Evolutionary conservation across 1,284 basidiomycete species (phyloP), one percentile per base, ranked within the genome.

Genomic region (Malassezia sp.): DNA sequence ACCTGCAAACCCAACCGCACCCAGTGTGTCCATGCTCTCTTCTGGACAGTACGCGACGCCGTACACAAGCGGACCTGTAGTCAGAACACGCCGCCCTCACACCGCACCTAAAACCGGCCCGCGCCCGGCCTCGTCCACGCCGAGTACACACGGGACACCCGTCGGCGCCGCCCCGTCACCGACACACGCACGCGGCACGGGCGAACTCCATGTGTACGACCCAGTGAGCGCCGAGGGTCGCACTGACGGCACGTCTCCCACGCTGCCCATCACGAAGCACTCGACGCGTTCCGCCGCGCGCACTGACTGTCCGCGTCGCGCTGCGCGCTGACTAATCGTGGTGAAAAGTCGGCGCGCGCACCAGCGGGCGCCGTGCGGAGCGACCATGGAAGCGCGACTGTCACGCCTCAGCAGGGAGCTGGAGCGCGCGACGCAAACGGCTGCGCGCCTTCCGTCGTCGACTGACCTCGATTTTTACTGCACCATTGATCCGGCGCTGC

Each of bases 51-150:
- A 96, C 0, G 91, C 88, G 20, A 91, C 80, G 2, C 85, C 91
- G 63, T 97, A 97, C 0, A 97, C 91, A 56, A 96, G 78, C 0
- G 91, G 91, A 2, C 77, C 76, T 73, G 57, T n/a, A 11, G 3
- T 4, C 2, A 7, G 23, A 8, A 5, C 3, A 29, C 10, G n/a
- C 24, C 22, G 30, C 5, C n/a, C 18, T 14, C 9, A 12, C 26
- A 7, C 52, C 70, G 26, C n/a, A 39, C 88, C 89, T 0, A 95
- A 75, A 1, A 89, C 89, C 11, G 90, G 91, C 0, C 93, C 91
- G 49, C 91, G 77, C 1, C 91, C 91, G 0, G 91, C 91, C 71
- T 97, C 91, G 71, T 97, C 91, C 6, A 97, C 88, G 28, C 91
- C 91, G 45, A 97, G 42, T 10, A 59, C 58, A 38, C 63, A 67